Conservation (phyloP, 2,329 filamentous ascomycete genomes). For the Immersiporthe knoxdaviesiana region DNA sequence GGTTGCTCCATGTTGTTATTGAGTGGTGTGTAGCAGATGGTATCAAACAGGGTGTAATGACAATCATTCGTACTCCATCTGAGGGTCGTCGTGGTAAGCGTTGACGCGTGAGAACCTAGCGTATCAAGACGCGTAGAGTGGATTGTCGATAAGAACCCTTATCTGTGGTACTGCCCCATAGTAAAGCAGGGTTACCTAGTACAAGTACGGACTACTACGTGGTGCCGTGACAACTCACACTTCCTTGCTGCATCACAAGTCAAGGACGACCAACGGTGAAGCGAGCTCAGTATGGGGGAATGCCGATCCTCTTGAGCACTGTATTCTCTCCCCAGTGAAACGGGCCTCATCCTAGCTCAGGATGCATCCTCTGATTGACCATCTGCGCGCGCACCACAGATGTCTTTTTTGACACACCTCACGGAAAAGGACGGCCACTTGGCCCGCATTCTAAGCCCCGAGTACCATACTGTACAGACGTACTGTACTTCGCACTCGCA, state of each 20-base stretch:
- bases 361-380: background rate
- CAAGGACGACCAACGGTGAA: background rate
- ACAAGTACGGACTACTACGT: too few relatives aligned
- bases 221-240: too few relatives aligned
- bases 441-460: background rate
- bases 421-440: background rate
- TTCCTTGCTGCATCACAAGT: background rate
- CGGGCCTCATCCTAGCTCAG: background rate
- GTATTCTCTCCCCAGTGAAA: background rate
- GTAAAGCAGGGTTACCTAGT: slow-evolving; percentile 3
- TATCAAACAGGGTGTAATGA: background rate
- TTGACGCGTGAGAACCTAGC: slow-evolving; percentile 8
- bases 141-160: slow-evolving; percentile 25
- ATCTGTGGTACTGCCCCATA: slow-evolving; percentile 1
- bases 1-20: slow-evolving; percentile 44
- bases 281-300: background rate
- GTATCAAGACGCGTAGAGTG: slow-evolving; percentile 25
- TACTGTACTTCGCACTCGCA: background rate
- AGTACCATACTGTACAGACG: too few relatives aligned
- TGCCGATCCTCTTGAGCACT: background rate
- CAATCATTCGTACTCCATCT: background rate
- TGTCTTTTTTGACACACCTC: background rate
- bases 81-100: background rate
- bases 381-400: background rate
- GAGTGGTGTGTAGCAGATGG: background rate